Conservation (phyloP, 495 filamentous ascomycete genomes). For the Chaetomium tenue region DNA sequence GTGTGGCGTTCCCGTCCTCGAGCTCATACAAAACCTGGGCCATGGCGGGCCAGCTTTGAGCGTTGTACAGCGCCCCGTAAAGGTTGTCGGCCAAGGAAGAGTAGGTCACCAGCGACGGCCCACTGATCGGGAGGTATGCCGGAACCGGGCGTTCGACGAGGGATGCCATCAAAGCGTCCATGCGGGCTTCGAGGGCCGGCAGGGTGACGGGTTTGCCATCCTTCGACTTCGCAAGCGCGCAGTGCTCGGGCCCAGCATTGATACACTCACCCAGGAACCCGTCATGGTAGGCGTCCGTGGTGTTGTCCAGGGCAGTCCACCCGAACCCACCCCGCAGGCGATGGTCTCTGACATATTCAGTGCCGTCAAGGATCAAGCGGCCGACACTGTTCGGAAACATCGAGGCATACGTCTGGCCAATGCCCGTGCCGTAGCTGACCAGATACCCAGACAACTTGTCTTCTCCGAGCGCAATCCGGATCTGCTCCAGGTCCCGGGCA, state of each 20-base stretch:
- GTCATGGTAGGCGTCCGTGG: conserved; percentile 48
- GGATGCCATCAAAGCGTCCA: conserved; percentile 38
- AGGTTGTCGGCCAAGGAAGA: conserved; percentile 39
- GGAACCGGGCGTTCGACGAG: conserved; percentile 38
- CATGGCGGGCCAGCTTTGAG: conserved; percentile 41
- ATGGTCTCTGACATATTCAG: conserved; percentile 52
- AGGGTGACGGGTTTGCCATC: conserved; percentile 36
- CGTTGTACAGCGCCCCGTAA: conserved; percentile 44
- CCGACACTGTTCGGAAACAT: conserved; percentile 51
- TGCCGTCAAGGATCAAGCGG: conserved; percentile 50
- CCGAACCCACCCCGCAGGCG: conserved; percentile 47
- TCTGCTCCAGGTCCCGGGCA: conserved; percentile 51
- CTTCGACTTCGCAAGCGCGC: conserved; percentile 39
- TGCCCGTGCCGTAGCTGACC: conserved; percentile 66
- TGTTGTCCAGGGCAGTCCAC: conserved; percentile 48
- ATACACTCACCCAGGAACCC: conserved; percentile 51
- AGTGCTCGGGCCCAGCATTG: conserved; percentile 45
- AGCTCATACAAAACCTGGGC: conserved; percentile 44
- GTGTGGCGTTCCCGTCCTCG: conserved; percentile 45
- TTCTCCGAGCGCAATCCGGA: conserved; percentile 49
- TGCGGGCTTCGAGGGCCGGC: conserved; percentile 35
- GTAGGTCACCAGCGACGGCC: conserved; percentile 46
- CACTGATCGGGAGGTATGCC: conserved; percentile 37
- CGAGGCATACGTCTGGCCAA: conserved; percentile 57
- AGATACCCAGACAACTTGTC: conserved; percentile 60